A percentile compares a stretch with the other conserved stretches of the same genome.
phyloP scores from a whole-genome alignment of 116 monocot genomes.

The Posidonia oceanica region DNA sequence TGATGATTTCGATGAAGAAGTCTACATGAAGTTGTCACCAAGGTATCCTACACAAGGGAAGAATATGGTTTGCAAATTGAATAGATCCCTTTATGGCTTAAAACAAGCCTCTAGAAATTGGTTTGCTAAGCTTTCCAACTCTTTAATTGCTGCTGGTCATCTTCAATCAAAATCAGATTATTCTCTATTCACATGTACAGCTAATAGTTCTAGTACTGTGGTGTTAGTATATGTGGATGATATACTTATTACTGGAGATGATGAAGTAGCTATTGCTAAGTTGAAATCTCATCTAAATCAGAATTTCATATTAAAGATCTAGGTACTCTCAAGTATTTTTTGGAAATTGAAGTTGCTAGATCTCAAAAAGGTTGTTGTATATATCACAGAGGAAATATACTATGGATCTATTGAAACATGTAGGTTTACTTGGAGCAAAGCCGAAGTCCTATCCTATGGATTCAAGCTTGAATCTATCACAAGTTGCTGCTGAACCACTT shows the following conservation, averaged over 20 bases:
- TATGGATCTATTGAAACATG: background rate
- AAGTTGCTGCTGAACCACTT: background rate
- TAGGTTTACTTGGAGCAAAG: background rate
- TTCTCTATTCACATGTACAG: background rate
- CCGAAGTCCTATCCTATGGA: background rate
- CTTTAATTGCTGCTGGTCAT: background rate
- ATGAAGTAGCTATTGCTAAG: no score
- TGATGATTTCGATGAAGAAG: background rate
- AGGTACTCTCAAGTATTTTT: no score
- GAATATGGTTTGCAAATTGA: constrained; percentile 1
- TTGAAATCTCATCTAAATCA: no score
- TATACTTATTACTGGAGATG: no score
- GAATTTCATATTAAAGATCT: no score
- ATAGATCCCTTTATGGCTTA: constrained; percentile 7
- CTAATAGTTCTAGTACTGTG: background rate
- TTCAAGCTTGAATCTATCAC: background rate
- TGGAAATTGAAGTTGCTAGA: background rate
- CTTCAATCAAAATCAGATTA: background rate
- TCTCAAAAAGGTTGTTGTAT: background rate
- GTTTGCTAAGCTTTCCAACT: background rate
- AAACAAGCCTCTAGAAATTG: constrained; percentile 14
- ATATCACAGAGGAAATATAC: background rate
- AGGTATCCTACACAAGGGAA: background rate
- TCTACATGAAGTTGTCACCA: constrained; percentile 5
- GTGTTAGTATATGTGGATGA: background rate